A percentile compares a stretch with the other conserved stretches of the same genome.
phyloP scores from a whole-genome alignment of 805 yeast species.

The Starmerella asiatica region DNA sequence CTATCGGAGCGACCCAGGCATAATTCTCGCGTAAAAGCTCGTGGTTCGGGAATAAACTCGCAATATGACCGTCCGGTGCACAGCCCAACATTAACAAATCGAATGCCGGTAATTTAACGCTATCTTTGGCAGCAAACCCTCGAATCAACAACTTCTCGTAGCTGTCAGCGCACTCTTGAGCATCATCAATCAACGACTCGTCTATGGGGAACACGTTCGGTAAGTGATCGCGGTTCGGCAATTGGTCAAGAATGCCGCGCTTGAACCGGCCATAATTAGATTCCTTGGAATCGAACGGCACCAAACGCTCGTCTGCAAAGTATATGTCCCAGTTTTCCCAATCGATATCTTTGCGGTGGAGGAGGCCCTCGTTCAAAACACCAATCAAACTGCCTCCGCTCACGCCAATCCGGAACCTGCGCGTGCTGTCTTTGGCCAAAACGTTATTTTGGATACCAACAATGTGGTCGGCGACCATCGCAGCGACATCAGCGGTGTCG shows the following conservation, averaged over 20 bases:
- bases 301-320: slow-evolving; percentile 92
- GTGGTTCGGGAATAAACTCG: slow-evolving; percentile 89
- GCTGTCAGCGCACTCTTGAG: slow-evolving; percentile 82
- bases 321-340: slow-evolving; percentile 95
- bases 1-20: slow-evolving; percentile 93
- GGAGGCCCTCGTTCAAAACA: slow-evolving; percentile 73
- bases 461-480: slow-evolving; percentile 92
- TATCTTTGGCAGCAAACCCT: slow-evolving; percentile 91
- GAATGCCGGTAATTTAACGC: slow-evolving; percentile 89
- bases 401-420: slow-evolving; percentile 76
- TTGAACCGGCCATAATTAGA: slow-evolving; percentile 87
- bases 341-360: slow-evolving; percentile 59
- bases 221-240: slow-evolving; percentile 36
- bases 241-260: slow-evolving; percentile 60
- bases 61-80: slow-evolving; percentile 98
- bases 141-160: slow-evolving; percentile 77
- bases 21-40: slow-evolving; percentile 75
- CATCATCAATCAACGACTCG: slow-evolving; percentile 44
- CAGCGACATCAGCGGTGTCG: slow-evolving; percentile 80
- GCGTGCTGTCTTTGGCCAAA: slow-evolving; percentile 29
- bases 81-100: slow-evolving; percentile 85
- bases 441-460: slow-evolving; percentile 74
- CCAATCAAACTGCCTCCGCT: slow-evolving; percentile 87
- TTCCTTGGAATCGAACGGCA: slow-evolving; percentile 68
- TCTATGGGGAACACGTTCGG: slow-evolving; percentile 80